A percentile compares a stretch with the other conserved stretches of the same genome.
Evolutionary conservation across 768 basidiomycete genomes (phyloP).

Genomic region (Leccinellum luteum): DNA sequence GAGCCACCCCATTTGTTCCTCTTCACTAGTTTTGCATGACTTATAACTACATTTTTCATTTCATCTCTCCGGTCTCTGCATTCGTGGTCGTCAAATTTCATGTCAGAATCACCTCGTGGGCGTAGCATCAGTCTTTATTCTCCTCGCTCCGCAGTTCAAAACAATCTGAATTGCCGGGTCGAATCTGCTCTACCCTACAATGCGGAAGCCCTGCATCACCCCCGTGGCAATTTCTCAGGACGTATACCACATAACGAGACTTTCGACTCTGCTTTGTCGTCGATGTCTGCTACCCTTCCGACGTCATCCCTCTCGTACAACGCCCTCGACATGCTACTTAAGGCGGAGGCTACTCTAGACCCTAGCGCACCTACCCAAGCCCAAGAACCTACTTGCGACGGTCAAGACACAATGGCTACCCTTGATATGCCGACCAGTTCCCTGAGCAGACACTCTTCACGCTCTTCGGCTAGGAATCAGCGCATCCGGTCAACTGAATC

Average conservation of each 20-base stretch:
- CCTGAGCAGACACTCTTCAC: slow-evolving; percentile 31
- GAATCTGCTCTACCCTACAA: slow-evolving; percentile 27
- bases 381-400: slow-evolving; percentile 19
- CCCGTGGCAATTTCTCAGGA: slow-evolving; percentile 24
- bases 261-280: slow-evolving; percentile 22
- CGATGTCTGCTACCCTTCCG: slow-evolving; percentile 24
- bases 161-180: slow-evolving; percentile 15
- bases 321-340: slow-evolving; percentile 34
- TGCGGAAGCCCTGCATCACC: slow-evolving; percentile 31
- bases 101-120: slow-evolving; percentile 29
- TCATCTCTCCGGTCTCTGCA: slow-evolving; percentile 18
- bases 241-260: slow-evolving; percentile 25
- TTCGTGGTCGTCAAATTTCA: slow-evolving; percentile 18
- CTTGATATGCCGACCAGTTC: slow-evolving; percentile 23
- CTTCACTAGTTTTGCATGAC: slow-evolving; percentile 12
- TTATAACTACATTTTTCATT: slow-evolving; percentile 23
- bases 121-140: slow-evolving; percentile 34
- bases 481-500: slow-evolving; percentile 24
- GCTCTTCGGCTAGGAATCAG: slow-evolving; percentile 27
- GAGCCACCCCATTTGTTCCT: slow-evolving; percentile 20
- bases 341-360: slow-evolving; percentile 25
- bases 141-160: slow-evolving; percentile 28
- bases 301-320: slow-evolving; percentile 33
- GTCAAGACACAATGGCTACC: slow-evolving; percentile 21
- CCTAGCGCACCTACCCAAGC: slow-evolving; percentile 15